Base-by-base conservation (phyloP, 1,284 basidiomycete species). In the Ganoderma sp. region DNA sequence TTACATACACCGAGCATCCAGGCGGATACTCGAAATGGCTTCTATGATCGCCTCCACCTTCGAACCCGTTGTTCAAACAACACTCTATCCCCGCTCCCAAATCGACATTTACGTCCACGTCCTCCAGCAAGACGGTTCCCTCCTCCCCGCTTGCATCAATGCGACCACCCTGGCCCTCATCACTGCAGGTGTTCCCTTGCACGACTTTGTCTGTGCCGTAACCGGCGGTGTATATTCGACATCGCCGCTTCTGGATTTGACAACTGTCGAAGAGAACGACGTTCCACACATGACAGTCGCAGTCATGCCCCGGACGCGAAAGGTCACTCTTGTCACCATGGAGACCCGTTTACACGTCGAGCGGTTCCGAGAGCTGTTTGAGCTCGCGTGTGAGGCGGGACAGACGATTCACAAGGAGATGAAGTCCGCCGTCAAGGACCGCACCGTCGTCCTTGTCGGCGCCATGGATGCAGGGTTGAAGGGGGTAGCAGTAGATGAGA, bases 61-160 rank as follows among this genome's bases (percentile, higher is more conserved):
- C 75, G 96, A 99, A 78, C 95, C 97, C 54, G 95, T 98, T 64
- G 88, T 99, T 50, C 93, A 97, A 78, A 92, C 93, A 1, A 88
- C 88, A 72, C 86, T 99, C 61, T 99, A 97, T 80, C 97, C 97
- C 8, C 91, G 97, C 63, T 94, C 94, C 39, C 90, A 97, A 78
- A 97, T 99, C 78, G 94, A 98, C 80, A 91, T 99, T 69, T 94
- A 92, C 79, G 86, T 99, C 14, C 95, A 97, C 78, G 91, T 99
- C 41, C 83, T 98, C 57, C 93, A 97, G 75, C 93, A 97, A 77
- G 97, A 99, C 77, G 97, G 97, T 41, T 93, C 94, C 0, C 84
- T 98, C 48, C 86, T 99, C n/a, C 93, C 95, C 65, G 91, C 96
- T 5, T 93, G 95, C 71, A 94, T 99, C 77, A 99, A 99, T 79